Evolutionary conservation across 73 alveolate species (phyloP), one percentile per base, ranked within the genome.

Genomic region (Blepharisma japonicum): DNA sequence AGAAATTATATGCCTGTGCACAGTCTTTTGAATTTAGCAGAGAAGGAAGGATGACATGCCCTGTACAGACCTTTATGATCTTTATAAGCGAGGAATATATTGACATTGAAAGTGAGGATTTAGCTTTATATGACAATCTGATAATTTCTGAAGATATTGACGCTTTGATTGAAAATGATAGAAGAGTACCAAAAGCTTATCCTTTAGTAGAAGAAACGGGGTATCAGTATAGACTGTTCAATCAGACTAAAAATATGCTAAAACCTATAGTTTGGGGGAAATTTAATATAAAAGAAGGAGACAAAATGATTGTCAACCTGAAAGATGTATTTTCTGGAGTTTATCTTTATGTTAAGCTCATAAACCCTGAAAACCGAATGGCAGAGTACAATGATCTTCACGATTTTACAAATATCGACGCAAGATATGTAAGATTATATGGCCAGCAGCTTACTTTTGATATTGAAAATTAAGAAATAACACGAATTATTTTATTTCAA

Each of bases 291-390:
- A 53, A 53, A 11, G 27, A 53, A 53, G 67, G 67, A 53, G 23
- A 53, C 0, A 20, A 14, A 20, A 53, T 53, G n/a, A 53, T 11
- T 1, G 67, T 53, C n/a, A 4, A 53, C 4, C 67, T 53, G n/a
- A 20, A 53, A 14, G 67, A 53, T 11, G 67, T 4, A 3, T 53
- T 53, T 53, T 11, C 23, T 14, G 67, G 67, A 53, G 23, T 14
- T 53, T 53, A 53, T 4, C 23, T 53, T 11, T 53, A 53, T 53
- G 23, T 20, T 0, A 53, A 53, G 23, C 67, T 53, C 23, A 53
- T 53, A 53, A 53, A 53, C 67, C 67, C 67, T 14, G 67, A 53
- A 53, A 20, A 53, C 4, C n/a, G 67, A 53, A 53, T 53, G 67
- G 67, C 67, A 14, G 67, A 53, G 23, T 4, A 1, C 2, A 20